A percentile compares a stretch with the other conserved stretches of the same genome.
phyloP scores from a whole-genome alignment of 352 stramenopile species.

The Phytophthora agathidicida region DNA sequence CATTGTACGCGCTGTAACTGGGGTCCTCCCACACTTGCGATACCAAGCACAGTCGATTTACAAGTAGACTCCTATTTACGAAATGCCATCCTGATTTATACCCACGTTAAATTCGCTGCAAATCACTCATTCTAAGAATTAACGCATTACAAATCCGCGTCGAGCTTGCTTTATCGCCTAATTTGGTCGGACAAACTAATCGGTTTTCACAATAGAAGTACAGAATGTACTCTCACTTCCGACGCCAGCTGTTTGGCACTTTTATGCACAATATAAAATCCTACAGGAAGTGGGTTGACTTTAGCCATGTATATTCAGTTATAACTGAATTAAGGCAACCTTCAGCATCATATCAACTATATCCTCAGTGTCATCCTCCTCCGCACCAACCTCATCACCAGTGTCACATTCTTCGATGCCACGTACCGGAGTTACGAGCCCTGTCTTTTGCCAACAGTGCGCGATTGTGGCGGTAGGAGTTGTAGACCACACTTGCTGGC shows the following conservation, averaged over 20 bases:
- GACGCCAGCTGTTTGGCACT: neutral
- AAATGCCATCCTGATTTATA: no score
- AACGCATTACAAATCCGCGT: no score
- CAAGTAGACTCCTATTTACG: no score
- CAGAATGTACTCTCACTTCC: slow-evolving; percentile 6
- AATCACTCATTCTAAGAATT: no score
- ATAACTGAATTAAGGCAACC: neutral
- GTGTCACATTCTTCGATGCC: neutral
- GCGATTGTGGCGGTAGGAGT: neutral
- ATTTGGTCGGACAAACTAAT: no score
- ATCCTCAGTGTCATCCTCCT: neutral
- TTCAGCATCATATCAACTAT: neutral
- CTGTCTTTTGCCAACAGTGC: slow-evolving; percentile 1
- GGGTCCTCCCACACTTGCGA: no score
- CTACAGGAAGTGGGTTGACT: neutral
- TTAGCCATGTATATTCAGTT: no score
- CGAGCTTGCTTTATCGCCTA: no score
- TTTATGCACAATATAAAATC: neutral
- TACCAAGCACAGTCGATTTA: no score
- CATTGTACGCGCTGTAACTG: no score
- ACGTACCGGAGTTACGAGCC: neutral
- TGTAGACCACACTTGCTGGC: neutral
- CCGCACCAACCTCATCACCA: neutral
- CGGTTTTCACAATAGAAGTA: no score
- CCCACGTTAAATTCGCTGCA: no score